These are phyloP conservation scores for Trametes coccinea DNA, from an alignment of 768 basidiomycete species.

Conservation along the genomic window DNA sequence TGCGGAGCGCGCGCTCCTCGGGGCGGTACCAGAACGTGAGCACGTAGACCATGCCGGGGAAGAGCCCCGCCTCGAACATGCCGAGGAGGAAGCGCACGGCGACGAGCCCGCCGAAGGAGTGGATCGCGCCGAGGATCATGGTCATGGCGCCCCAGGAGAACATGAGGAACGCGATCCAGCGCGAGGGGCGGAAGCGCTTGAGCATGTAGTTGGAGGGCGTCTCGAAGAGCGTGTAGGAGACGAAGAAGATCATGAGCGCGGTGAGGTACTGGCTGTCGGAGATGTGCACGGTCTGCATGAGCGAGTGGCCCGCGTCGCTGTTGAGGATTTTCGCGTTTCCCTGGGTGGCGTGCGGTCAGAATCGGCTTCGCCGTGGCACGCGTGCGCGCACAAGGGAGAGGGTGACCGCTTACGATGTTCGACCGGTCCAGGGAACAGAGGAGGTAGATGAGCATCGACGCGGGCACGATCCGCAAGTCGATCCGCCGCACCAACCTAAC, in stretches of 20 bases:
- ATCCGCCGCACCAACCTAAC: constrained; percentile 26
- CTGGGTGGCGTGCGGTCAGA: not conserved
- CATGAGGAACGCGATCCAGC: constrained; percentile 44
- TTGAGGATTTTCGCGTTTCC: constrained; percentile 39
- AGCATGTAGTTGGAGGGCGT: constrained; percentile 43
- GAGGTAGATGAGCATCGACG: constrained; percentile 38
- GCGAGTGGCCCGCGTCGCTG: constrained; percentile 33
- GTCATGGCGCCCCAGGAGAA: constrained; percentile 41
- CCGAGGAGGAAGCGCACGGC: constrained; percentile 44
- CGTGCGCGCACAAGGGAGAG: not conserved
- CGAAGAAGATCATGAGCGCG: constrained; percentile 41
- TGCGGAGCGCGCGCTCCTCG: constrained; percentile 32
- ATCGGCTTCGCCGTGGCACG: not conserved
- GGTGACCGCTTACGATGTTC: constrained; percentile 16
- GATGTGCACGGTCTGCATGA: constrained; percentile 33
- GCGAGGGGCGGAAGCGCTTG: constrained; percentile 38
- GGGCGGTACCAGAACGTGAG: constrained; percentile 49
- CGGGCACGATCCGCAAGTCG: constrained; percentile 37
- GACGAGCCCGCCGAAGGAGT: constrained; percentile 38
- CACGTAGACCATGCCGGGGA: constrained; percentile 44
- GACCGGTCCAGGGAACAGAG: constrained; percentile 31
- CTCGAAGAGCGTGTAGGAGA: constrained; percentile 43
- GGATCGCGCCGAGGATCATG: constrained; percentile 39
- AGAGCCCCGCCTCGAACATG: constrained; percentile 43
- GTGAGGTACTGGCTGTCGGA: constrained; percentile 36